Percentiles rank a stretch among this genome's conserved stretches.
These are phyloP conservation scores for Amylostereum areolatum DNA, from an alignment of 1,284 basidiomycete genomes.

Conservation along the genomic window DNA sequence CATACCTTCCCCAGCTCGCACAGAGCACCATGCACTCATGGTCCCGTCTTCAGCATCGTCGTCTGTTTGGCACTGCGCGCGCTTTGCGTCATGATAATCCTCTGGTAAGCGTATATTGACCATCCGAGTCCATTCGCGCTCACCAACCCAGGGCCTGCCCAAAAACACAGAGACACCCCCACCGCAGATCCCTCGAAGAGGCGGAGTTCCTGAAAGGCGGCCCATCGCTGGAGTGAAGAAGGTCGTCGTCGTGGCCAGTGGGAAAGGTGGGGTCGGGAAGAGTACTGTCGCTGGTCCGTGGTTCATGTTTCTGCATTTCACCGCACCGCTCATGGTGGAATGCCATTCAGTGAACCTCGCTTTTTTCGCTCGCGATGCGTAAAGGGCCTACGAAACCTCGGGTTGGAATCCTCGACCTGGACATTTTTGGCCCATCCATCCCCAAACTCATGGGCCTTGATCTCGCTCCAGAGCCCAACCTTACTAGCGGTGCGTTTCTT, in stretches of 20 bases:
- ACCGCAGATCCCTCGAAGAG: constrained; percentile 59
- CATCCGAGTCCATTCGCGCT: background rate
- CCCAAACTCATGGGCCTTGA: constrained; percentile 94
- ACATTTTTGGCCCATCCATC: constrained; percentile 95
- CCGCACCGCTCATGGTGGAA: background rate
- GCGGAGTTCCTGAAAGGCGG: constrained; percentile 48
- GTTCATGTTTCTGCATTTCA: constrained; percentile 1
- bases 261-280: constrained; percentile 97
- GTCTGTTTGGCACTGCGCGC: constrained; percentile 8
- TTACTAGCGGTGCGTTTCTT: constrained; percentile 57
- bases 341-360: constrained; percentile 81
- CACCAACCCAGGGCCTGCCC: constrained; percentile 43
- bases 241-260: constrained; percentile 86
- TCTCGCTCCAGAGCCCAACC: constrained; percentile 70
- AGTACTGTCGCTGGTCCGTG: constrained; percentile 83
- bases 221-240: constrained; percentile 62
- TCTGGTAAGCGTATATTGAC: constrained; percentile 6
- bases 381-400: constrained; percentile 38
- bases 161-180: constrained; percentile 27
- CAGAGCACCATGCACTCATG: no score
- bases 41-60: no score
- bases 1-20: no score
- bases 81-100: constrained; percentile 12
- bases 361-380: constrained; percentile 57
- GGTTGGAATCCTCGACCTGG: constrained; percentile 89